Evolutionary conservation across 805 yeast genomes (phyloP), one percentile per base, ranked within the genome.

Genomic region (Tetrapisispora fleetii): DNA sequence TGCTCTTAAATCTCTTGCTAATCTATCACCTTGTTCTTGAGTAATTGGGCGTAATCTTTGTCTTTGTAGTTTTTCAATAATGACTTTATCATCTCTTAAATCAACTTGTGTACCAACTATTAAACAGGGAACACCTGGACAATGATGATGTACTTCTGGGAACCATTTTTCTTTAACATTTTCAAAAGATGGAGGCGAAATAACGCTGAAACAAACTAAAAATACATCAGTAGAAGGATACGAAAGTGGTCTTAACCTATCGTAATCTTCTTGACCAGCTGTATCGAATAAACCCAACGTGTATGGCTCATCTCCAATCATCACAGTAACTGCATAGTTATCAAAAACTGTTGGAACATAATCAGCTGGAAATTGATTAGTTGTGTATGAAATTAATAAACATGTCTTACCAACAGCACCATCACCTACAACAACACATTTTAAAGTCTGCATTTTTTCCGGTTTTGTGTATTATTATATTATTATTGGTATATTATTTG

Each of bases 401-500:
- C 98, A 91, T 18, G 98, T 91, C 76, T 89, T 91, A 60, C 99
- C 99, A 54, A 93, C 98, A 58, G 98, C 98, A 86, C 99, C 99
- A 72, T 93, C 99, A 56, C 99, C 99, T 49, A 93, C 98, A 56
- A 91, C 97, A 56, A 93, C 98, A 77, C 98, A 93, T 72, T 91
- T 91, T 68, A 85, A 68, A 45, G 77, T 73, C 61, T 72, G 76
- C 77, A 73, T 73, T 35, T 43, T 32, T 41, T 13, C 28, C 8
- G 28, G 6, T 37, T 37, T 17, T 38, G 35, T 44, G 18, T 50
- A 32, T 39, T 40, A 42, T 11, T 42, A 4, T 40, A n/a, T 11
- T 41, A 10, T 19, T 21, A 21, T 21, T 27, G 27, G 14, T 27
- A 28, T 11, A 32, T 32, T 32, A 32, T 6, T 6, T 6, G 3